These are phyloP conservation scores for Linnemannia zychae DNA, from an alignment of 192 early-diverging fungal species.

Conservation along the genomic window DNA sequence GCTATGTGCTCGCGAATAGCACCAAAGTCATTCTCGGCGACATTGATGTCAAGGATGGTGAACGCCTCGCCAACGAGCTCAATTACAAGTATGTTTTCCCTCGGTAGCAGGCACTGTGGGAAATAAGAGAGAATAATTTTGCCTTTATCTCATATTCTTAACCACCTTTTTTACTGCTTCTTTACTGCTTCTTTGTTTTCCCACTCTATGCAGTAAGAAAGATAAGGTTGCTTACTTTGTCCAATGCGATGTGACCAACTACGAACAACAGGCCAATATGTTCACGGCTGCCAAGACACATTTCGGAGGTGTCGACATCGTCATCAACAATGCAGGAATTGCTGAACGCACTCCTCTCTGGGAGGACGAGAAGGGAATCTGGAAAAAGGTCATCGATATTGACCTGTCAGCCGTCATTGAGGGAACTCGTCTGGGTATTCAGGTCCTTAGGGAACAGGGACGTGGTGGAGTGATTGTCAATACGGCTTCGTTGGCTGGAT, in stretches of 20 bases:
- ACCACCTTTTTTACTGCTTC: not conserved
- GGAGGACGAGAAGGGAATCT: conserved; percentile 58
- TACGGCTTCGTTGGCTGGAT: conserved; percentile 81
- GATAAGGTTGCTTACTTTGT: conserved; percentile 57
- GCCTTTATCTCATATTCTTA: not conserved
- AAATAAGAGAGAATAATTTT: not conserved
- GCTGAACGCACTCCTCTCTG: conserved; percentile 56
- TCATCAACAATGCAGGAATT: conserved; percentile 74
- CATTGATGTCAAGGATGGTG: conserved; percentile 56
- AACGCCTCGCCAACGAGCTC: conserved; percentile 34
- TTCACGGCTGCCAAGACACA: conserved; percentile 54
- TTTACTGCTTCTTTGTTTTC: not conserved
- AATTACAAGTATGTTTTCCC: conserved; percentile 18
- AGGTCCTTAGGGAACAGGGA: conserved; percentile 62
- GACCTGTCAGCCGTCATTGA: conserved; percentile 80
- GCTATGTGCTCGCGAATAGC: conserved; percentile 28
- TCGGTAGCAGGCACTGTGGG: not conserved
- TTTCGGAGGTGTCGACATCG: conserved; percentile 71
- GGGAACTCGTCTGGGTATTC: conserved; percentile 78
- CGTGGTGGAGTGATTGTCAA: conserved; percentile 78
- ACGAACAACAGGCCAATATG: conserved; percentile 46
- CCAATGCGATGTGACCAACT: conserved; percentile 63
- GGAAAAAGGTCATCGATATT: conserved; percentile 73
- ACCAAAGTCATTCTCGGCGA: conserved; percentile 75
- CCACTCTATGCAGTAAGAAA: conserved; percentile 24